These are phyloP conservation scores for Penicillium sclerotigenum DNA, from an alignment of 2,329 filamentous ascomycete species.

Conservation along the genomic window DNA sequence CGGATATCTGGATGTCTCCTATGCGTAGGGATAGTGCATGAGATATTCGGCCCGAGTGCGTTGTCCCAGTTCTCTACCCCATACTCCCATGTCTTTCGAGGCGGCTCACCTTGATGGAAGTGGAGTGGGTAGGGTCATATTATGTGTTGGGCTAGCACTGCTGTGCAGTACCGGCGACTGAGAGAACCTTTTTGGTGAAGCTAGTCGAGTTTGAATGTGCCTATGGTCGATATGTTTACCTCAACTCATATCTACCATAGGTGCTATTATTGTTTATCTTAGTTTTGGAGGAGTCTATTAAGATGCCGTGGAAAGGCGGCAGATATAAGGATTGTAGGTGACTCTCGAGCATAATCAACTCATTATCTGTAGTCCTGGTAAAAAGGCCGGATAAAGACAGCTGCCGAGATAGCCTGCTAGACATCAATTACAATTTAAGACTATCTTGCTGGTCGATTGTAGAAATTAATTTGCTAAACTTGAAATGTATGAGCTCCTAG, in stretches of 20 bases:
- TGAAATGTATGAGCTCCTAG: neutral
- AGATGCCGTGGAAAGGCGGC: neutral
- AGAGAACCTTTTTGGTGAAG: neutral
- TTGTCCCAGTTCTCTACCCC: neutral
- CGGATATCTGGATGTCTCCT: constrained; percentile 5
- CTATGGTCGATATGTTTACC: neutral
- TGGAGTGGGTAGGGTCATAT: neutral
- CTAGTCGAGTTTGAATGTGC: neutral
- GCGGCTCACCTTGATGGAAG: constrained; percentile 10
- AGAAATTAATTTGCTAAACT: neutral
- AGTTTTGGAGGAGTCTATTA: neutral
- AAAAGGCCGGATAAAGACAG: neutral
- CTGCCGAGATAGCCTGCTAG: neutral
- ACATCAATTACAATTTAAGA: neutral
- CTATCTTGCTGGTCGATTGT: neutral
- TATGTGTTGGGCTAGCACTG: neutral
- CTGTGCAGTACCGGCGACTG: neutral
- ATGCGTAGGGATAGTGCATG: constrained; percentile 3
- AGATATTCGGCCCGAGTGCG: neutral
- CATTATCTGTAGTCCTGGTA: neutral
- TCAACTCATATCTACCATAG: neutral
- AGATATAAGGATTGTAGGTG: neutral
- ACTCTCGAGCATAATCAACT: neutral
- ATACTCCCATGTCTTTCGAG: constrained; percentile 9
- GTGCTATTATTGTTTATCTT: neutral